Base-by-base conservation (phyloP, 169 alveolate genomes). In the Cryptosporidium ryanae region DNA sequence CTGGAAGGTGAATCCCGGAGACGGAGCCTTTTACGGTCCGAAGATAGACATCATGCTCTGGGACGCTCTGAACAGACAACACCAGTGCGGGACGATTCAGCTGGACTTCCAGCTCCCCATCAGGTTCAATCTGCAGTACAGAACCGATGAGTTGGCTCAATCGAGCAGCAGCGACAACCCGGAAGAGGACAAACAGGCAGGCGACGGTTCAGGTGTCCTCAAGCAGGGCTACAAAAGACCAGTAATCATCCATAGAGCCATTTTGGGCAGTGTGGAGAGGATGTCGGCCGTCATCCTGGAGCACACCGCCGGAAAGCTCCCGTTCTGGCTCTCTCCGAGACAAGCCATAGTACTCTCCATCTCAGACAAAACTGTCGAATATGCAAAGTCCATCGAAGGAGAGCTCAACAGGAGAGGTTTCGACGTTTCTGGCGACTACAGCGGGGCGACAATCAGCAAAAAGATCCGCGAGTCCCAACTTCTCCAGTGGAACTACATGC, bases 1-100 rank as follows among this genome's bases (percentile, higher is more conserved):
- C 12, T 98, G 99, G 98, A 94, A 95, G 67, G 68, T 96, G 25
- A 98, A 98, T 90, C 98, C 97, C 43, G 99, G 99, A 10, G 99
- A 98, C 90, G 99, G 99, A 4, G 99, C 99, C 27, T 98, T 98
- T 91, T 98, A 98, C 84, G 99, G 99, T 0, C 99, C 99, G 5
- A 98, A 98, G 91, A 98, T 98, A 84, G 99, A 98, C 92, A 96
- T 98, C 23, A 90, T 93, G 63, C 91, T 98, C 25, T 93, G 90
- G 83, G 99, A 98, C 91, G 98, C 99, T 27, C 87, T 98, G n/a
- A 96, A 96, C 44, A 94, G 99, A 54, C 94, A 95, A 17, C 99
- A 98, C 84, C 98, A 98, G 90, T 98, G 99, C 84, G 99, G 99
- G 15, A 98, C 99, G 15, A 96, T 98, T 27, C 99, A 98, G 92